phyloP scores from a whole-genome alignment of 1,139 yeast genomes.

The Candida buenavistaensis region DNA sequence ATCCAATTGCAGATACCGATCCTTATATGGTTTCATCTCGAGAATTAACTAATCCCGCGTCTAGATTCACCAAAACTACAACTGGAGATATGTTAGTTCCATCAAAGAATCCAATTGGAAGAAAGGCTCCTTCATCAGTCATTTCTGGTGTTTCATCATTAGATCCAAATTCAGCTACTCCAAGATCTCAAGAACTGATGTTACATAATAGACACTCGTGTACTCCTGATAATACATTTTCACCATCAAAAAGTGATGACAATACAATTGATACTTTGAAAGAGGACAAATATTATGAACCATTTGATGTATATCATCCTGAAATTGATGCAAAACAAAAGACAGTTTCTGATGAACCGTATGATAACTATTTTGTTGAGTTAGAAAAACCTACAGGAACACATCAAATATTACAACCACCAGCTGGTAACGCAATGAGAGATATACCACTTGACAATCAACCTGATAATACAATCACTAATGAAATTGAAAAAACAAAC shows the following conservation, averaged over 20 bases:
- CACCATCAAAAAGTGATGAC: slow-evolving; percentile 7
- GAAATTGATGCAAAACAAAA: slow-evolving; percentile 4
- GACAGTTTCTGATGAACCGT: slow-evolving; percentile 25
- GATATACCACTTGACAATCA: not conserved
- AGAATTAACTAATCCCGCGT: slow-evolving; percentile 7
- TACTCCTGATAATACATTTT: slow-evolving; percentile 9
- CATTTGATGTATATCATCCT: slow-evolving; percentile 10
- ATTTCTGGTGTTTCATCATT: not conserved
- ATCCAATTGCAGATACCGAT: slow-evolving; percentile 16
- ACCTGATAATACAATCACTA: slow-evolving; percentile 1
- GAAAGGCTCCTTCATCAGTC: slow-evolving; percentile 14
- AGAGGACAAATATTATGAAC: slow-evolving; percentile 9
- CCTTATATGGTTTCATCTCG: slow-evolving; percentile 15
- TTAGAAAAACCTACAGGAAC: slow-evolving; percentile 3
- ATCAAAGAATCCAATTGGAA: slow-evolving; percentile 3
- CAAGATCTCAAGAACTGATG: slow-evolving; percentile 8
- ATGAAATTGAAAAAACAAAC: not conserved
- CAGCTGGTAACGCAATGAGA: not conserved
- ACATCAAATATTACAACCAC: slow-evolving; percentile 2
- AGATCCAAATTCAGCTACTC: slow-evolving; percentile 1
- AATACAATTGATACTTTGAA: slow-evolving; percentile 6
- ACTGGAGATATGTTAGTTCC: slow-evolving; percentile 9
- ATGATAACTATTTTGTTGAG: slow-evolving; percentile 25
- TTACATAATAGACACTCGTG: slow-evolving; percentile 1
- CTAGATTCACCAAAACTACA: slow-evolving; percentile 12